phyloP scores from a whole-genome alignment of 345 rosid genomes.

The Eucalyptus erythrocorys region DNA sequence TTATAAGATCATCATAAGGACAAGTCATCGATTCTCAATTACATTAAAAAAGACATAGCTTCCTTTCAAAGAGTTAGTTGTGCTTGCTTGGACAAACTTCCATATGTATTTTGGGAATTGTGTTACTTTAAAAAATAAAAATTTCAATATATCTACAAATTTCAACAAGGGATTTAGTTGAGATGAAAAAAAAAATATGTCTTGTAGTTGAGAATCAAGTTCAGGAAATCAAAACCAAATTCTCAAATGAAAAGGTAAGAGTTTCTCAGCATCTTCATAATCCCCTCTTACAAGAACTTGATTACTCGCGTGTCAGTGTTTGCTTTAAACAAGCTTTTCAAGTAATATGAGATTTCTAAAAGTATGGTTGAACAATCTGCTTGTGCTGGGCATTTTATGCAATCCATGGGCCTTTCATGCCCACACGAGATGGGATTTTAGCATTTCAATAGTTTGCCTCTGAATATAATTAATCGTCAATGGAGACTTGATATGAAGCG shows the following conservation, averaged over 20 bases:
- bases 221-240: background rate
- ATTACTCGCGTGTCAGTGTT: accelerated
- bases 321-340: background rate
- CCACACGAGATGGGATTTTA: background rate
- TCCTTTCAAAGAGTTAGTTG: background rate
- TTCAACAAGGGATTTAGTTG: background rate
- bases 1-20: background rate
- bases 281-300: background rate
- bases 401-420: background rate
- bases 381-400: background rate
- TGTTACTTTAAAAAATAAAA: background rate
- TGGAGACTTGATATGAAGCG: background rate
- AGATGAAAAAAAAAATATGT: background rate
- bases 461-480: background rate
- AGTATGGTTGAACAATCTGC: background rate
- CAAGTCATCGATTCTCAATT: background rate
- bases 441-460: background rate
- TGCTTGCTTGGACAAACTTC: background rate
- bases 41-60: background rate
- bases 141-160: background rate
- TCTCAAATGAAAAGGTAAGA: background rate
- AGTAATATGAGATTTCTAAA: background rate
- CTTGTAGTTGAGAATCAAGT: background rate
- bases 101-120: background rate
- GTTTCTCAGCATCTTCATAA: background rate